Base-by-base conservation (phyloP, 2,329 filamentous ascomycete genomes). In the Ophiognomonia clavigignenti-juglandacearum region DNA sequence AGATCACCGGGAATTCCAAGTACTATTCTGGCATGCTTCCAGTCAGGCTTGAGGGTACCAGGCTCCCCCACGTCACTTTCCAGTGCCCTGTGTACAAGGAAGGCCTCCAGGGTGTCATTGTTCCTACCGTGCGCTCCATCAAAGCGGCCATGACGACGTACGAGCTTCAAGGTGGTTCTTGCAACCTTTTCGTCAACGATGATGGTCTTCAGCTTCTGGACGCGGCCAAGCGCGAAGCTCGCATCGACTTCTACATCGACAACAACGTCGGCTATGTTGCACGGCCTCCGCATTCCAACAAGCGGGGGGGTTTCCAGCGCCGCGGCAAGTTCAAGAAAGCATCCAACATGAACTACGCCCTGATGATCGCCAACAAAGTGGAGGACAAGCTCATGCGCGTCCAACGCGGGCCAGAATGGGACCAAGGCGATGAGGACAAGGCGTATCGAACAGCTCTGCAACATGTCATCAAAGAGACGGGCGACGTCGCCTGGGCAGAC, bases 71-170 rank as follows among this genome's bases (percentile, higher is more conserved):
- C 59, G 74, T 88, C 53, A 92, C 87, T 3, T 86, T 95, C 35
- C 88, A 95, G 61, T 91, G 87, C 63, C 88, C 88, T 4, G 86
- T 95, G 0, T 95, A 93, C 71, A 93, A 92, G 64, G 88, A 95
- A 63, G 87, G 88, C 54, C 74, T 95, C 3, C 69, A 70, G 29
- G 80, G 73, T 52, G 88, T 95, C 64, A 90, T 91, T 58, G 77
- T 75, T 18, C 87, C 87, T 7, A 92, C 87, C 0, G 79, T 91
- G 57, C 82, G 81, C 58, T 90, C 86, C 2, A 77, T 91, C 66
- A 89, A 89, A 67, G 77, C 84, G 57, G 85, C 85, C 53, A 88
- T 88, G 60, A 85, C 82, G 26, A 87, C 83, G 0, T 89, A 88
- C 58, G 85, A 88, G 61, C 72, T 87, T 16, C 85, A 88, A 59